phyloP scores from a whole-genome alignment of 2,329 filamentous ascomycete species.

The Fusarium anguioides region DNA sequence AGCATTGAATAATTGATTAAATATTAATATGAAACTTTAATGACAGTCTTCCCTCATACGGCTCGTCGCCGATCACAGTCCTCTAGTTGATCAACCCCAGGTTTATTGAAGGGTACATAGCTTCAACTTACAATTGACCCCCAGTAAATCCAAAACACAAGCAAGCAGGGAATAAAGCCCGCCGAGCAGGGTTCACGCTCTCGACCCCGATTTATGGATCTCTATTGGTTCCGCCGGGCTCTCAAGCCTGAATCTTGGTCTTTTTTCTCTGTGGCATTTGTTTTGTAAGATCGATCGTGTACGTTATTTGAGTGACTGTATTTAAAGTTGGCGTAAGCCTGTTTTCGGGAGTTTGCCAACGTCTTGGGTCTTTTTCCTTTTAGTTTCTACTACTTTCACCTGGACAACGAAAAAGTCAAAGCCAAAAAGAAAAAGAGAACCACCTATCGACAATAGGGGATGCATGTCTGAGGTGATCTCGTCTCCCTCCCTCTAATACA shows the following conservation, averaged over 20 bases:
- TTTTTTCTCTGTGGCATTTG: constrained; percentile 15
- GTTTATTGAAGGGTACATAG: background rate
- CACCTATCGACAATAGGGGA: background rate
- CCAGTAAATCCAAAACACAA: constrained; percentile 26
- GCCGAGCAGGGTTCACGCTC: constrained; percentile 4
- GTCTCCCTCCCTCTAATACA: constrained; percentile 5
- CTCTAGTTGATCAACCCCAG: constrained; percentile 7
- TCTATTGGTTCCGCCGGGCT: constrained; percentile 28
- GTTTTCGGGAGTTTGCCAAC: constrained; percentile 5
- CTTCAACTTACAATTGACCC: background rate
- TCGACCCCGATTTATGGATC: constrained; percentile 9
- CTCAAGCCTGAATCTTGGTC: constrained; percentile 23
- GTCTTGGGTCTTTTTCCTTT: background rate
- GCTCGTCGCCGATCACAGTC: background rate
- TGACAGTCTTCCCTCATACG: background rate
- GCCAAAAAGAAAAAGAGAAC: too few relatives aligned
- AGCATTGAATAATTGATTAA: background rate
- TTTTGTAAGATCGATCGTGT: constrained; percentile 23
- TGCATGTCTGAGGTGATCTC: constrained; percentile 26
- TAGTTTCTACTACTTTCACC: too few relatives aligned
- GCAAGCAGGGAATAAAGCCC: constrained; percentile 13
- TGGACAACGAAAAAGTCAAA: background rate
- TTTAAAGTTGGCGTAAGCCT: constrained; percentile 24
- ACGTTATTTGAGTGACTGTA: constrained; percentile 10
- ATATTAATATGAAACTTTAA: background rate